phyloP scores from a whole-genome alignment of 768 basidiomycete genomes.

The Mycena kentingensis region DNA sequence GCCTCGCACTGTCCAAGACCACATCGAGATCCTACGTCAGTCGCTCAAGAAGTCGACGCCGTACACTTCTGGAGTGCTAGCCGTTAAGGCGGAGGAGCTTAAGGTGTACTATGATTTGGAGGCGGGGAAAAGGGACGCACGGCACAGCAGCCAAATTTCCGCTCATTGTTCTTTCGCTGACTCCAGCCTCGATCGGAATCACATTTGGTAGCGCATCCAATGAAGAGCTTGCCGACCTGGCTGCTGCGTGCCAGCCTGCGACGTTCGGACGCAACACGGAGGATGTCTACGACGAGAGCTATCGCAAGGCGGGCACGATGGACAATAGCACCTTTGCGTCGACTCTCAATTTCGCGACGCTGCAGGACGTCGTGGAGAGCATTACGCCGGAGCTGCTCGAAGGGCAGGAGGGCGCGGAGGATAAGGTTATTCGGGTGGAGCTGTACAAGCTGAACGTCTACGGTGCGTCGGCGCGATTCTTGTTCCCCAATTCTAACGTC shows the following conservation, averaged over 20 bases:
- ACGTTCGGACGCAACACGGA: conserved; percentile 30
- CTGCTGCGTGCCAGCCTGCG: conserved; percentile 28
- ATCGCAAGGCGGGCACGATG: conserved; percentile 36
- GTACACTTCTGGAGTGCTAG: background rate
- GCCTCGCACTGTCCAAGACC: background rate
- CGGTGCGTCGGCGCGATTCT: conserved; percentile 24
- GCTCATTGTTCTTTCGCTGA: background rate
- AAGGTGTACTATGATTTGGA: background rate
- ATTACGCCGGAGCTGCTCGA: conserved; percentile 26
- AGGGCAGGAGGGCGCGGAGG: conserved; percentile 13
- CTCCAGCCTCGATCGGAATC: too few relatives aligned
- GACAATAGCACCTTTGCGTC: conserved; percentile 31
- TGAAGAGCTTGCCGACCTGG: conserved; percentile 21
- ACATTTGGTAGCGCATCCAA: background rate
- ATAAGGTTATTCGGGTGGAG: conserved; percentile 27
- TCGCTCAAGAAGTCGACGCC: background rate
- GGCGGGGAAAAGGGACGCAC: background rate
- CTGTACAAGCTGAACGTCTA: conserved; percentile 43
- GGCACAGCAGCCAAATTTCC: background rate
- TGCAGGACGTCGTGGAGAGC: conserved; percentile 30
- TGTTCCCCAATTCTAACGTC: background rate
- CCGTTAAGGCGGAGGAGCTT: background rate
- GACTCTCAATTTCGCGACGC: conserved; percentile 27
- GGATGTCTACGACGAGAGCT: conserved; percentile 34
- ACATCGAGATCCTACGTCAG: background rate